Base-by-base conservation (phyloP, 2,329 filamentous ascomycete species). In the Hymenoscyphus repandus region DNA sequence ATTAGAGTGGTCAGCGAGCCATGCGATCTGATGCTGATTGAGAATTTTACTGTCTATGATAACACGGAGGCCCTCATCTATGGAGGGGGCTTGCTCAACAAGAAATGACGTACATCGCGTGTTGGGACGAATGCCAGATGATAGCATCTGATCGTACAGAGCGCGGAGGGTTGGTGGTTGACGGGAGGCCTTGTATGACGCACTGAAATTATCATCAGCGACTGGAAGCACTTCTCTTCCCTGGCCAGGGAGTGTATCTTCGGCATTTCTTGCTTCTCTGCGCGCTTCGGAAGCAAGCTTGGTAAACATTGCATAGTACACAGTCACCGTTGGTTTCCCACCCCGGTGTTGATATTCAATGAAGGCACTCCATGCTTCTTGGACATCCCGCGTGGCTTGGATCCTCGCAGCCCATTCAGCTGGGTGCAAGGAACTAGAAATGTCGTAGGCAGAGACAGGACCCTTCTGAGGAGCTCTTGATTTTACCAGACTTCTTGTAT, bases 121-220 rank as follows among this genome's bases (percentile, higher is more conserved):
- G 3, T 68, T 62, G 0, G 82, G 78, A 6, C 63, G 67, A 17
- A 85, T 62, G 1, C 74, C 72, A 1, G 71, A 69, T 1, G 62
- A 63, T 11, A 69, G 52, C 80, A 90, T 86, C 38, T 74, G 70
- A 10, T 72, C 62, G 52, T 85, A 86, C 3, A 91, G 70, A 45
- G 78, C 71, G 4, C 74, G 67, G 10, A 82, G 68, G 1, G 72
- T 75, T 2, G 86, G 86, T 1, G 85, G 80, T 12, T 74, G 70
- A 39, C 82, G 69, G n/a, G 80, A 74, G 36, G 80, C 76, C 57
- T 79, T 80, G 51, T 87, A 85, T 49, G 83, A 79, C n/a, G 83
- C 76, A 52, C 74, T 86, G 61, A 74, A 76, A 65, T 75, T 87
- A 66, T 71, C 69, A 49, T 79, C 74, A 17, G 82, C 69, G 17